These are phyloP conservation scores for Coleophoma eucalyptorum DNA, from an alignment of 2,329 filamentous ascomycete species.

Conservation along the genomic window DNA sequence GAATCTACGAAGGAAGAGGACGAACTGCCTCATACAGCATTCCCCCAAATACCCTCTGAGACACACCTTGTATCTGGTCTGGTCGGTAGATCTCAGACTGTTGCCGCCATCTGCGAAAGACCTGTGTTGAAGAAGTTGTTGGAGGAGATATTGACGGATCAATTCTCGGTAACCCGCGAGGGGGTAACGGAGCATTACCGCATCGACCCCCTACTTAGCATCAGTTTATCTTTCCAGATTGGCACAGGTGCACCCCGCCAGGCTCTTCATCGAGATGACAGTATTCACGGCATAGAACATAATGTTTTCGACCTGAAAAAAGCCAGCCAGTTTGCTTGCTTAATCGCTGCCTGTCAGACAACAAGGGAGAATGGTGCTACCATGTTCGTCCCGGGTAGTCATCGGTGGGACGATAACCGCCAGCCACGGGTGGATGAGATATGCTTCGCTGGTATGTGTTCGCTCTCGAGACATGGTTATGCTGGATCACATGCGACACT, in stretches of 20 bases:
- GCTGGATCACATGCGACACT: not conserved
- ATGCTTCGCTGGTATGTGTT: conserved; percentile 25
- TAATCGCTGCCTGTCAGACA: conserved; percentile 24
- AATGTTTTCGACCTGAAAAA: conserved; percentile 8
- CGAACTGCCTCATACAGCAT: not conserved
- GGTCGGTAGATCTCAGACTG: conserved; percentile 26
- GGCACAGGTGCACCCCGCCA: conserved; percentile 26
- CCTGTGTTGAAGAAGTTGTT: conserved; percentile 21
- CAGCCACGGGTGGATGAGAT: conserved; percentile 24
- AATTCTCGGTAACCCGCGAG: conserved; percentile 19
- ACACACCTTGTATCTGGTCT: conserved; percentile 23
- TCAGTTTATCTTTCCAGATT: conserved; percentile 25
- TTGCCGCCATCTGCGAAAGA: conserved; percentile 18
- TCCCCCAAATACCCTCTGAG: conserved; percentile 19
- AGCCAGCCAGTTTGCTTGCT: conserved; percentile 21
- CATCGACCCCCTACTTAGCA: conserved; percentile 24
- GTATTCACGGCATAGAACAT: conserved; percentile 26
- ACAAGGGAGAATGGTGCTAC: conserved; percentile 28
- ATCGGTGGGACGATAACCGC: conserved; percentile 27
- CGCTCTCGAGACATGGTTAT: not conserved
- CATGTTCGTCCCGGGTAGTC: conserved; percentile 28
- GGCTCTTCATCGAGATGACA: conserved; percentile 28
- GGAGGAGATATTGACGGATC: conserved; percentile 20
- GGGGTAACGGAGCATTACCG: conserved; percentile 13
- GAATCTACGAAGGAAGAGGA: conserved; percentile 5